Evolutionary conservation across 768 basidiomycete species (phyloP).

Genomic region (Kwoniella sp.): DNA sequence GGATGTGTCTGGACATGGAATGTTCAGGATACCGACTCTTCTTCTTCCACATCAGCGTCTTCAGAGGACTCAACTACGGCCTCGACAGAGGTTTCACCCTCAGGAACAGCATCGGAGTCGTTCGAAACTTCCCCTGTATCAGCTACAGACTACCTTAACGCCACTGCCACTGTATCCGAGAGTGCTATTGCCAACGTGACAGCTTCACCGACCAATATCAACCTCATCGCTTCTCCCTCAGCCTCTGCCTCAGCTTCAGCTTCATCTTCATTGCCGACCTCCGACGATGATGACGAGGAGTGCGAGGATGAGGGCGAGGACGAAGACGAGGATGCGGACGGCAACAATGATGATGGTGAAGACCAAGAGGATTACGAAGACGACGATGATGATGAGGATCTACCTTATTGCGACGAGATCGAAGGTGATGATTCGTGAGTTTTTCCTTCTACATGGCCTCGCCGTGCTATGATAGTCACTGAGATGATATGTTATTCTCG

Average conservation of each 20-base stretch:
- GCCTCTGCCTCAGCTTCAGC: neutral
- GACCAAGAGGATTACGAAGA: conserved; percentile 20
- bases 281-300: conserved; percentile 16
- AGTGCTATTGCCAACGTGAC: neutral
- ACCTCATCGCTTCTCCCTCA: conserved; percentile 5
- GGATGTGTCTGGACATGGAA: conserved; percentile 25
- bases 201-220: conserved; percentile 8
- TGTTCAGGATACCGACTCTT: conserved; percentile 13
- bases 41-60: conserved; percentile 1
- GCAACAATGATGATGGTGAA: conserved; percentile 4
- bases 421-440: neutral
- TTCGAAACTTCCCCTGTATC: neutral
- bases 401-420: neutral
- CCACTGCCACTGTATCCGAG: neutral
- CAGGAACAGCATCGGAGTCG: neutral
- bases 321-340: conserved; percentile 9
- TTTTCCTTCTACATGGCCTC: no score
- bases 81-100: neutral
- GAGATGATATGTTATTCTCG: no score
- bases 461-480: no score
- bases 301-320: conserved; percentile 13
- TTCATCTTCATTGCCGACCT: no score
- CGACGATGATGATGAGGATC: conserved; percentile 10
- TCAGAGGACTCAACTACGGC: neutral
- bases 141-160: neutral